Conservation (phyloP, 306 rosid species). For the Benincasa hispida region DNA sequence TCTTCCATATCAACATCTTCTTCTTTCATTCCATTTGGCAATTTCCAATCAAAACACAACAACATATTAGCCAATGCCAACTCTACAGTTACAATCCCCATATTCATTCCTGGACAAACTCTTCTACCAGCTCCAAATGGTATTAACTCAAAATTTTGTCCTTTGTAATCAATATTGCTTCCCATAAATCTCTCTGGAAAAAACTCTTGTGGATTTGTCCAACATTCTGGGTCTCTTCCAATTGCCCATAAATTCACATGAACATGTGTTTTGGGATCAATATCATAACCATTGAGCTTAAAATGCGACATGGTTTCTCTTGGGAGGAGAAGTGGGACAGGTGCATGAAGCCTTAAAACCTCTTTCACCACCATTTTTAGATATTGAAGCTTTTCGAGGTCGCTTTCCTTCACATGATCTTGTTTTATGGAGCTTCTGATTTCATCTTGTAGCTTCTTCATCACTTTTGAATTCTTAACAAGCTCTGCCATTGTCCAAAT, state of each 20-base stretch:
- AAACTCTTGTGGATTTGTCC: conserved; percentile 8
- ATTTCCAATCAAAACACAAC: background rate
- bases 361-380: background rate
- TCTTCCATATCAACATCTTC: background rate
- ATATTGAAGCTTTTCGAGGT: conserved; percentile 4
- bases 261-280: conserved; percentile 10
- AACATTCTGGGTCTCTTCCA: conserved; percentile 6
- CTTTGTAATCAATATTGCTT: conserved; percentile 8
- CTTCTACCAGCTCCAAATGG: conserved; percentile 3
- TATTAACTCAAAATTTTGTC: background rate
- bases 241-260: conserved; percentile 24
- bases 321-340: conserved; percentile 12
- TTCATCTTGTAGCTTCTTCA: conserved; percentile 31
- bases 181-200: conserved; percentile 13
- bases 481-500: conserved; percentile 32
- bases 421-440: conserved; percentile 16
- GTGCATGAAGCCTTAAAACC: conserved; percentile 17
- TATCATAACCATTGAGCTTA: conserved; percentile 13
- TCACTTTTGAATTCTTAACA: conserved; percentile 11
- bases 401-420: background rate
- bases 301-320: conserved; percentile 5
- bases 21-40: background rate
- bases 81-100: background rate
- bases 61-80: background rate
- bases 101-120: background rate